Percentiles rank a stretch among this genome's conserved stretches.
phyloP scores from a whole-genome alignment of 305 asterid species.

The Plantago lanceolata region DNA sequence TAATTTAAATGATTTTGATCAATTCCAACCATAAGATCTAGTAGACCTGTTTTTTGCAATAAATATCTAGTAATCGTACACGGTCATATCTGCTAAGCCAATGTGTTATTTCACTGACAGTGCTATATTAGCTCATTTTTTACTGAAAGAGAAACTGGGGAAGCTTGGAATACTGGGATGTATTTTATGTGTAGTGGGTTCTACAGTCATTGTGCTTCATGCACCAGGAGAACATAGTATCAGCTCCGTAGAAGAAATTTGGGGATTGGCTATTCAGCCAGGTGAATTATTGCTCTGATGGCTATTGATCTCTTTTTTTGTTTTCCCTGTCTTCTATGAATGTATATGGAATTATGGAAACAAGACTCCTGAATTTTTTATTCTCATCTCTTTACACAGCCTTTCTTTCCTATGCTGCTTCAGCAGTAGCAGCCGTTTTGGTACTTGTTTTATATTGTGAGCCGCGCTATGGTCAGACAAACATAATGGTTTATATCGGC shows the following conservation, averaged over 20 bases:
- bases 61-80: not conserved
- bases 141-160: constrained; percentile 67
- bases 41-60: not conserved
- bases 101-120: constrained; percentile 35
- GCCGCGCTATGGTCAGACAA: constrained; percentile 80
- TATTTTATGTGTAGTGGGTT: constrained; percentile 78
- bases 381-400: constrained; percentile 47
- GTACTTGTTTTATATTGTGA: constrained; percentile 70
- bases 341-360: not conserved
- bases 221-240: constrained; percentile 86
- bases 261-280: constrained; percentile 85
- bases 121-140: constrained; percentile 85
- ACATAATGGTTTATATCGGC: constrained; percentile 75
- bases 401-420: constrained; percentile 65
- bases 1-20: not conserved
- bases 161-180: constrained; percentile 83
- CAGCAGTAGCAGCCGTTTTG: constrained; percentile 63
- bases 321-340: not conserved
- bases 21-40: not conserved
- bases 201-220: constrained; percentile 78
- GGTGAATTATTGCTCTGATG: constrained; percentile 35
- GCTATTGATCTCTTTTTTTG: constrained; percentile 15
- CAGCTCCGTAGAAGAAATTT: constrained; percentile 76
- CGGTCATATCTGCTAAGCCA: constrained; percentile 8
- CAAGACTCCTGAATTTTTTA: constrained; percentile 8